Evolutionary conservation across 2,329 filamentous ascomycete genomes (phyloP), one percentile per base, ranked within the genome.

Genomic region (Lachnellula subtilissima): DNA sequence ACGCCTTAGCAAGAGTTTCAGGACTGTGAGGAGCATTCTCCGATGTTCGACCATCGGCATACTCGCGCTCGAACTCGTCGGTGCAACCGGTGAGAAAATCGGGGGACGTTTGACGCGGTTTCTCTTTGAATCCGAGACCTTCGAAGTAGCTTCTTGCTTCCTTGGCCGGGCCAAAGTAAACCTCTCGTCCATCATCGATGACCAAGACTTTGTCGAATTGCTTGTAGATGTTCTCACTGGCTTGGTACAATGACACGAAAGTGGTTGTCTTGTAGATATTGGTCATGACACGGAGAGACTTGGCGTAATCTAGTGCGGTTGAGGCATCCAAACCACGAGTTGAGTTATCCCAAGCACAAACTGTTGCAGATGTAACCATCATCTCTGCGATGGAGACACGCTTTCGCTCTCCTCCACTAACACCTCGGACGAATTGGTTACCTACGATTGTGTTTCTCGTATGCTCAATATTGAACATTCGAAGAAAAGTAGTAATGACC

Each of bases 381-480:
- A 89, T 89, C 70, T 94, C 90, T 0, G 88, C 88, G 58, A 95
- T 93, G 22, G 85, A 88, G 6, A 92, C 89, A 60, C 88, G 85
- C 74, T 91, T 91, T 54, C 87, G 78, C 73, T 93, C 89, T 54
- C 87, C 89, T 59, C 88, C 91, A 47, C 85, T 90, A 0, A 95
- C 80, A 70, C 91, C 91, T 50, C 89, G 85, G 19, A 94, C 81
- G 60, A 93, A 91, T 0, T 84, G 82, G 60, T 94, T 88, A 7
- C 92, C 92, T 25, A 96, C 90, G 32, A 93, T 84, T 0, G 92
- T 97, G 69, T 91, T 82, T 51, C 84, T 81, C 0, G 91, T 95
- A 71, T 96, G 91, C 70, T 92, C 88, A 53, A 96, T 96, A 69
- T 93, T 94, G 78, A 96, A 95, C 88, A 95, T 94, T 67, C 89